A percentile compares a stretch with the other conserved stretches of the same genome.
Conservation (phyloP, 148 eudicot genomes). For the Hydrangea macrophylla region DNA sequence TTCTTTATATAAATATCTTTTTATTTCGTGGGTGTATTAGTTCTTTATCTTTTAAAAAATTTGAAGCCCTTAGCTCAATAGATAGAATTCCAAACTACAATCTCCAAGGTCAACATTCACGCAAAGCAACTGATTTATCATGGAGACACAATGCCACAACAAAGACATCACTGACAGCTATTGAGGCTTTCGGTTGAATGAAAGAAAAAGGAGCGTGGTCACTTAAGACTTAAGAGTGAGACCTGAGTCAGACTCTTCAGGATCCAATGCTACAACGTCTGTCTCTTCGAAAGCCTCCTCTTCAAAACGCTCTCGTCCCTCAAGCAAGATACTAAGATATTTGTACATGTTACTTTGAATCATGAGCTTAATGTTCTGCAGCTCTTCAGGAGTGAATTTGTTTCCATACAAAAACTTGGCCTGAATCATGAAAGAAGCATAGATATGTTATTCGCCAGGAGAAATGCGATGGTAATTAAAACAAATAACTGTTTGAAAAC, state of each 20-base stretch:
- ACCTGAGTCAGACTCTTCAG: conserved; percentile 25
- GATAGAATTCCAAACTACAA: no score
- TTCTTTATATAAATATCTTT: no score
- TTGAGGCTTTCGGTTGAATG: background rate
- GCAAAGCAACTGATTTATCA: no score
- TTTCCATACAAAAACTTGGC: conserved; percentile 31
- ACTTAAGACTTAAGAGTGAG: conserved; percentile 5
- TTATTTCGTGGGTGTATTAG: no score
- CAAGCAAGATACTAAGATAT: conserved; percentile 36
- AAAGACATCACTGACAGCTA: background rate
- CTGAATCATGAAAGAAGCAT: conserved; percentile 17
- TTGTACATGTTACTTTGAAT: conserved; percentile 42
- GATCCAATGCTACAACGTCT: conserved; percentile 3
- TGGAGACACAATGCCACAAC: background rate
- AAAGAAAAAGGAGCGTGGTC: background rate
- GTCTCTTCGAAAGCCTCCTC: conserved; percentile 24
- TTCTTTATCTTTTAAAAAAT: no score
- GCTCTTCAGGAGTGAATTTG: conserved; percentile 36
- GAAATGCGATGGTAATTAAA: background rate
- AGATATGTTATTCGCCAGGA: background rate
- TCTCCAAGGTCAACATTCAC: no score
- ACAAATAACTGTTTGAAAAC: background rate
- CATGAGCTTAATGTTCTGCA: conserved; percentile 31
- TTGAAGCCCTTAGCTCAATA: no score
- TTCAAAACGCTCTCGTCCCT: conserved; percentile 40